Evolutionary conservation across 345 rosid genomes (phyloP).

Genomic region (Eutrema heterophyllum): DNA sequence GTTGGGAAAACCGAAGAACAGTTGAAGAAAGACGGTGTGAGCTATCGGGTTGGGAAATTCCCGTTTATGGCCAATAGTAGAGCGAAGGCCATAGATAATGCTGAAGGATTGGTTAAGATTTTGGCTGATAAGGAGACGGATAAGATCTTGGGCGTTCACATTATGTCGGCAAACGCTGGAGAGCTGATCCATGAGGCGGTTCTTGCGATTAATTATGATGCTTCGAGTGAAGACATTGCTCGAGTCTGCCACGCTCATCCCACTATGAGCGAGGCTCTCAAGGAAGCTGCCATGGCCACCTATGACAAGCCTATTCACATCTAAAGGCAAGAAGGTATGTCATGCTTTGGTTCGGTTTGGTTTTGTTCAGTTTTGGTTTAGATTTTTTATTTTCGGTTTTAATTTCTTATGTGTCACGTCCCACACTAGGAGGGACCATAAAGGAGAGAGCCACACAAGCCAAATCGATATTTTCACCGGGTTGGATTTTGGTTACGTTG

Average conservation of each 20-base stretch:
- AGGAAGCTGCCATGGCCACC: constrained; percentile 99
- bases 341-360: not conserved
- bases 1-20: constrained; percentile 98
- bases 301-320: constrained; percentile 97
- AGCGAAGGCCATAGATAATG: constrained; percentile 94
- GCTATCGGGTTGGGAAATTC: constrained; percentile 72
- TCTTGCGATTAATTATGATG: constrained; percentile 68
- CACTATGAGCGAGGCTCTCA: constrained; percentile 99
- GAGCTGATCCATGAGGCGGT: constrained; percentile 90
- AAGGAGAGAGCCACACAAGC: constrained; percentile 13
- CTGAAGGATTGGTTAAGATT: constrained; percentile 78
- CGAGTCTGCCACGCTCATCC: constrained; percentile 99
- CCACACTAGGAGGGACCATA: not conserved
- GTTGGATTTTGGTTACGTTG: constrained; percentile 7
- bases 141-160: constrained; percentile 87
- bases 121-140: constrained; percentile 81
- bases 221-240: constrained; percentile 83
- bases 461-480: constrained; percentile 13
- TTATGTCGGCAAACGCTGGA: constrained; percentile 80
- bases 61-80: constrained; percentile 93
- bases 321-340: constrained; percentile 27
- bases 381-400: not conserved
- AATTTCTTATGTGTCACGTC: not conserved
- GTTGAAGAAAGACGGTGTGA: constrained; percentile 66
- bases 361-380: not conserved